A percentile compares a stretch with the other conserved stretches of the same genome.
Conservation (phyloP, 306 rosid genomes). For the Prunus mume region DNA sequence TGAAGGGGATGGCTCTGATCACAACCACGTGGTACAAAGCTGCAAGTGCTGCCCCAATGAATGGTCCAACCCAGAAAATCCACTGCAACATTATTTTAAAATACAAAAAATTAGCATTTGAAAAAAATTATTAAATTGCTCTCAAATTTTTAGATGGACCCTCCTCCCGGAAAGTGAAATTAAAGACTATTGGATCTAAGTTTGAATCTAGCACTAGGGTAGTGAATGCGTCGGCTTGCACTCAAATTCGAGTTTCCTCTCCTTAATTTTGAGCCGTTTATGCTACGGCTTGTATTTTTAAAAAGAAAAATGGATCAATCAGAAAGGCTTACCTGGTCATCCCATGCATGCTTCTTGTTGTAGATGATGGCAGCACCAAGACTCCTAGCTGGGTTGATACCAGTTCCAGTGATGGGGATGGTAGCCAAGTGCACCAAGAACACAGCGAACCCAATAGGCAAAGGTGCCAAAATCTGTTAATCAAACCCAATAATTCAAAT, state of each 20-base stretch:
- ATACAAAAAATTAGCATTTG: not conserved
- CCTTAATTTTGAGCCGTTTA: no score
- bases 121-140: not conserved
- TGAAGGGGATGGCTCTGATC: constrained; percentile 63
- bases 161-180: not conserved
- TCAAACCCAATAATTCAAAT: not conserved
- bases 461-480: constrained; percentile 75
- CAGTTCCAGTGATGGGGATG: constrained; percentile 58
- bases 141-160: not conserved
- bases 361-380: constrained; percentile 56
- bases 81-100: constrained; percentile 27
- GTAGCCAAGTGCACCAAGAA: constrained; percentile 65
- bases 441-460: constrained; percentile 87
- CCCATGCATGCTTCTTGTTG: constrained; percentile 43
- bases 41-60: constrained; percentile 59
- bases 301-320: not conserved
- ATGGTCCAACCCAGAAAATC: constrained; percentile 69
- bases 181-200: no score
- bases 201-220: no score
- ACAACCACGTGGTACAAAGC: constrained; percentile 57
- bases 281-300: not conserved
- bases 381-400: constrained; percentile 59
- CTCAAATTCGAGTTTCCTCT: no score
- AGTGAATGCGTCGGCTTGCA: no score
- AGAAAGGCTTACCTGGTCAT: constrained; percentile 39